Evolutionary conservation across 2,329 filamentous ascomycete genomes (phyloP).

Genomic region (Sporothrix dimorphospora): DNA sequence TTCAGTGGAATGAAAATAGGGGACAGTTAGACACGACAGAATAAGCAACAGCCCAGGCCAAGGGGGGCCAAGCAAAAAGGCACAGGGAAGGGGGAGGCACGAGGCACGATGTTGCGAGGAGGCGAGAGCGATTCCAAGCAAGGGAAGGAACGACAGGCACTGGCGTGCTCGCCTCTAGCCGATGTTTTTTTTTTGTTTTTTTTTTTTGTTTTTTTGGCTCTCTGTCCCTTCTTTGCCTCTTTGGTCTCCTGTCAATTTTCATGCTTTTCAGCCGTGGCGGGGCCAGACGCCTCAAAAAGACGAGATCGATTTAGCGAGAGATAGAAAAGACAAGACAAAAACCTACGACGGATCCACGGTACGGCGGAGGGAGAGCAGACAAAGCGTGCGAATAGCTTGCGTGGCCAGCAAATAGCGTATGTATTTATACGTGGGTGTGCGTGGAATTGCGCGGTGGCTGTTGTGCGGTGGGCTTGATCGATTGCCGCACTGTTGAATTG

Average conservation of each 20-base stretch:
- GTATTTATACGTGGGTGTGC: background rate
- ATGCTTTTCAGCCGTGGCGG: slow-evolving; percentile 11
- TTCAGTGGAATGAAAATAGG: background rate
- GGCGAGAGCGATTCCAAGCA: background rate
- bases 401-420: slow-evolving; percentile 9
- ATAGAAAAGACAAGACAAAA: background rate
- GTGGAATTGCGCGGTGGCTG: slow-evolving; percentile 12
- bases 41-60: slow-evolving; percentile 1
- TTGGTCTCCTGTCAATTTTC: background rate
- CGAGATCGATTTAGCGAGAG: background rate
- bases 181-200: background rate
- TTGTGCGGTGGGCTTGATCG: background rate
- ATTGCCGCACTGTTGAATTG: slow-evolving; percentile 2
- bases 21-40: background rate
- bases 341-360: background rate
- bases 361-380: background rate
- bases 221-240: background rate
- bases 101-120: background rate
- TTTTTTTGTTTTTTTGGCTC: no score
- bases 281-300: background rate
- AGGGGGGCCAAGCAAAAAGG: background rate
- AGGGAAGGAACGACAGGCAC: slow-evolving; percentile 9
- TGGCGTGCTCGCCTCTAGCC: background rate
- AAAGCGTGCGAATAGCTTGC: slow-evolving; percentile 12
- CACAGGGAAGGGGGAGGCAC: background rate